Conservation (phyloP, 345 rosid species). For the Aquilaria sinensis region DNA sequence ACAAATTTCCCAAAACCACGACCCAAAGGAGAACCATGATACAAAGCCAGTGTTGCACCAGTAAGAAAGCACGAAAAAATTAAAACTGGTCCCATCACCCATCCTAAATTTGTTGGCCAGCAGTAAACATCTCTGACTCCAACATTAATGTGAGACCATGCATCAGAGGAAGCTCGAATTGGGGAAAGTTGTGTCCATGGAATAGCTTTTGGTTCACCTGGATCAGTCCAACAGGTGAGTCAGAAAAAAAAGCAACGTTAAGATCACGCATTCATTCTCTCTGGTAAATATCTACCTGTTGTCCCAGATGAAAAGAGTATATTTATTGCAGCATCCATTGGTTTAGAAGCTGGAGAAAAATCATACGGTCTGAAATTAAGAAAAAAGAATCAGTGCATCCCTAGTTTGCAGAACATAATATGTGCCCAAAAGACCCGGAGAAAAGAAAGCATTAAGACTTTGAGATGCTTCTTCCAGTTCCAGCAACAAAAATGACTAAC, state of each 20-base stretch:
- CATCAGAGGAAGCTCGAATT: conserved; percentile 57
- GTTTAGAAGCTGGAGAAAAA: conserved; percentile 46
- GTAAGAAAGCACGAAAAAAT: conserved; percentile 60
- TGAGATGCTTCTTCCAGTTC: too few species aligned
- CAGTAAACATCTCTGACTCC: conserved; percentile 55
- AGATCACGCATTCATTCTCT: too few species aligned
- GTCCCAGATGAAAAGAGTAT: conserved; percentile 95
- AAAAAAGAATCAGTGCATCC: not conserved
- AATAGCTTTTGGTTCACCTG: conserved; percentile 97
- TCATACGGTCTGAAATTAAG: conserved; percentile 32
- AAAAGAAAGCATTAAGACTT: too few species aligned
- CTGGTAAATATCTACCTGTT: conserved; percentile 41
- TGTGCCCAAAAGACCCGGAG: not conserved
- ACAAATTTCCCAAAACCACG: conserved; percentile 80
- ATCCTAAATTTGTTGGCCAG: conserved; percentile 95
- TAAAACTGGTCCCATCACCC: conserved; percentile 87
- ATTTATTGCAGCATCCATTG: conserved; percentile 54
- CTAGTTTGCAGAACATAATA: not conserved
- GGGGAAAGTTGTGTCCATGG: conserved; percentile 88
- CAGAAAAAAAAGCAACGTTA: not conserved
- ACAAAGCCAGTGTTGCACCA: conserved; percentile 82
- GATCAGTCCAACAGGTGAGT: conserved; percentile 7
- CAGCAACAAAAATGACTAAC: not conserved
- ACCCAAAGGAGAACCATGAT: conserved; percentile 87
- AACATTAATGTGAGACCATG: conserved; percentile 58